Conservation (phyloP, 106 monocot species). For the Allium cepa region DNA sequence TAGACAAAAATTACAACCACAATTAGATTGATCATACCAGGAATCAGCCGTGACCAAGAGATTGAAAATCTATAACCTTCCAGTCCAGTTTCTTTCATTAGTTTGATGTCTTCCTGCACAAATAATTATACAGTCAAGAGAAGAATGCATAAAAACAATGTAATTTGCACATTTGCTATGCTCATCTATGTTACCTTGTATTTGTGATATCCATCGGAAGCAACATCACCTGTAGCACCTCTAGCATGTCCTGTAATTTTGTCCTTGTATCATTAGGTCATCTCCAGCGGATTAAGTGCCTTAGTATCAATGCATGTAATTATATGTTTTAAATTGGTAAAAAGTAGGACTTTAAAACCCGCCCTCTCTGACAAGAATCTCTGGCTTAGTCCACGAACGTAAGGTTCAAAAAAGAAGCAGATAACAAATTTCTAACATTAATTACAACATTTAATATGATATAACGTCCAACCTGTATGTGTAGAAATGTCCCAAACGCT, state of each 20-base stretch:
- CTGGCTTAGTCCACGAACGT: no score
- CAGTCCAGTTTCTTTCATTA: conserved; percentile 40
- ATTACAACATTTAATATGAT: neutral
- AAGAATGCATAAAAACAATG: no score
- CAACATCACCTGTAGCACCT: conserved; percentile 33
- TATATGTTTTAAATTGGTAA: no score
- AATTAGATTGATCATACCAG: conserved; percentile 24
- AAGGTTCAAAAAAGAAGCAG: neutral
- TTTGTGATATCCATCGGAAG: conserved; percentile 70
- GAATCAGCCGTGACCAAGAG: conserved; percentile 75
- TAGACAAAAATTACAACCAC: neutral
- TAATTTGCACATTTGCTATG: no score
- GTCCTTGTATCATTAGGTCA: no score
- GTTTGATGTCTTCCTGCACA: conserved; percentile 54
- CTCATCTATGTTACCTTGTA: conserved; percentile 38
- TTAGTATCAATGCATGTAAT: no score
- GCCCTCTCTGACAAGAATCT: no score
- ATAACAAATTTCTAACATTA: neutral
- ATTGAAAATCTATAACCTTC: conserved; percentile 68
- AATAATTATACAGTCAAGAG: neutral
- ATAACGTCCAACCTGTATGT: neutral
- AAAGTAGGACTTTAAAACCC: no score
- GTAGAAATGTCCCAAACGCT: conserved; percentile 16
- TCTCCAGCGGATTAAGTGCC: no score
- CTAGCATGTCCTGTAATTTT: neutral